Evolutionary conservation across 106 monocot species (phyloP), one percentile per base, ranked within the genome.

Genomic region (Iris macrosiphon): DNA sequence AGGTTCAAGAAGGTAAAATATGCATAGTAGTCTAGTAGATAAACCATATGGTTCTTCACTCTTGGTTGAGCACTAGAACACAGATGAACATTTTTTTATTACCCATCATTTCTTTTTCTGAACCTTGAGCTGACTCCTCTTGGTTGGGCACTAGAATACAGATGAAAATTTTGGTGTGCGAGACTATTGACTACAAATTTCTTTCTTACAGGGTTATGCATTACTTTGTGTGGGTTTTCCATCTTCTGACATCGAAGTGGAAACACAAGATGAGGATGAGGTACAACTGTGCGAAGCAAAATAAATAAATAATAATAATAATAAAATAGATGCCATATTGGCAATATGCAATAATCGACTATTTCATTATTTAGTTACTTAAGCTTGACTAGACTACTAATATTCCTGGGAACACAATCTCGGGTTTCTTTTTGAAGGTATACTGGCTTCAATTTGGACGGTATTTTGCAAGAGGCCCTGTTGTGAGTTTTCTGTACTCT

Each of bases 261-360:
- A 90, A 75, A 96, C 86, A 22, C 96, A 96, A 66, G 96, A 96
- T 60, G 96, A 96, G 65, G 96, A 96, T 62, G 96, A 90, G 96
- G 96, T 87, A 87, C 15, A 19, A 60, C 20, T 13, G 12, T 47
- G 3, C 19, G 1, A 47, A 15, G 1, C 8, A 37, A 25, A 25
- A 48, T 9, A 27, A 27, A 15, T 16, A 22, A n/a, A 13, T 2
- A 16, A 8, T 14, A 15, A n/a, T 43, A 43, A 14, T n/a, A n/a
- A n/a, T n/a, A 43, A 0, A 13, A 43, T n/a, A n/a, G 25, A 9
- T 20, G 21, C 12, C 14, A 39, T 1, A 10, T 2, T 18, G n/a
- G n/a, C n/a, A n/a, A n/a, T n/a, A n/a, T n/a, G n/a, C n/a, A n/a
- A n/a, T n/a, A n/a, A n/a, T n/a, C n/a, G n/a, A n/a, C n/a, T n/a